A percentile compares a stretch with the other conserved stretches of the same genome.
Conservation (phyloP, 257 asterid species). For the Fraxinus excelsior region DNA sequence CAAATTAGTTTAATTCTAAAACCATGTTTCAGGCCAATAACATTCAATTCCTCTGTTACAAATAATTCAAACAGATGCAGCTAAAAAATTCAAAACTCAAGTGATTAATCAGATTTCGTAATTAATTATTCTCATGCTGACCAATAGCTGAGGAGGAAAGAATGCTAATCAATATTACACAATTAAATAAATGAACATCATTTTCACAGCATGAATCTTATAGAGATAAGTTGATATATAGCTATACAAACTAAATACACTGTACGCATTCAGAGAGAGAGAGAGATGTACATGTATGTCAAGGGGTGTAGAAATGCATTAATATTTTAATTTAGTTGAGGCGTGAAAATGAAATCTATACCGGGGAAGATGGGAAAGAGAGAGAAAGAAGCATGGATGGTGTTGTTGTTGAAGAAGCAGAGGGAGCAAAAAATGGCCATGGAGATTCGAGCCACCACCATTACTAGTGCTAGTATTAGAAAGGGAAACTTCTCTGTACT, state of each 20-base stretch:
- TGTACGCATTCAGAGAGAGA: no score
- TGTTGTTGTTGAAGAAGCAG: constrained; percentile 39
- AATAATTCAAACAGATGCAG: background rate
- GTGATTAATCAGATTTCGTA: background rate
- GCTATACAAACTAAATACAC: no score
- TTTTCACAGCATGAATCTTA: constrained; percentile 31
- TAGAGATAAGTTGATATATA: no score
- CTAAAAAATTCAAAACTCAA: background rate
- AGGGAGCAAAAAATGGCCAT: constrained; percentile 40
- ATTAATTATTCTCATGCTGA: constrained; percentile 30
- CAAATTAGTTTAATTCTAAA: constrained; percentile 15
- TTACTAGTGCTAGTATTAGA: constrained; percentile 28
- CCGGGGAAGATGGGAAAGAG: constrained; percentile 34
- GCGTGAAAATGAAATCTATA: constrained; percentile 32
- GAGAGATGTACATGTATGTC: constrained; percentile 25
- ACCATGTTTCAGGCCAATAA: constrained; percentile 7
- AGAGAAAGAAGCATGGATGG: constrained; percentile 40
- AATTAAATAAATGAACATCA: constrained; percentile 25
- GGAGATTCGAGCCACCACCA: constrained; percentile 76
- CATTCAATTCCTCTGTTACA: background rate
- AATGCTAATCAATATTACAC: constrained; percentile 21
- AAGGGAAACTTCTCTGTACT: constrained; percentile 63
- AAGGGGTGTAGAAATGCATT: constrained; percentile 8
- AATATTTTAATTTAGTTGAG: constrained; percentile 37
- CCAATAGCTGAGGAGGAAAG: constrained; percentile 42